These are phyloP conservation scores for Thinopyrum obtusiflorum DNA, from an alignment of 202 grass and related monocot genomes.

Conservation along the genomic window DNA sequence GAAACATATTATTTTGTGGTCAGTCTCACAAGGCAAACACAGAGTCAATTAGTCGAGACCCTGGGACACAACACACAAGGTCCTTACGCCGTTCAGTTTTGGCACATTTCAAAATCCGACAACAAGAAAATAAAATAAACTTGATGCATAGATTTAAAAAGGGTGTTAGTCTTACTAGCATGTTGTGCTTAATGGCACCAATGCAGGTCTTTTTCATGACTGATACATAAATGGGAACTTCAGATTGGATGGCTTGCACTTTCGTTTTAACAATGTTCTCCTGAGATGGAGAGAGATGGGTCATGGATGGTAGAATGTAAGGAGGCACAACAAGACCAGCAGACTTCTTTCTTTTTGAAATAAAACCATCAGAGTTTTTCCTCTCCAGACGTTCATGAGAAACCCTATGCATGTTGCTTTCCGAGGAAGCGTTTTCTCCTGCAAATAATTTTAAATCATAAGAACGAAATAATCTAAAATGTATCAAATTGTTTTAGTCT, in stretches of 20 bases:
- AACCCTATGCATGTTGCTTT: not conserved
- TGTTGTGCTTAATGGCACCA: not conserved
- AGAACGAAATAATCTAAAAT: not conserved
- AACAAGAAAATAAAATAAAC: not conserved
- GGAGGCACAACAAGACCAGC: not conserved
- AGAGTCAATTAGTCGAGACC: too few species aligned
- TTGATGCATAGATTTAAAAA: not conserved
- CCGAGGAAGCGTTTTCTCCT: not conserved
- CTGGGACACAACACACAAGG: too few species aligned
- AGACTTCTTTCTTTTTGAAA: not conserved
- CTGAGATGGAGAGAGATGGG: not conserved
- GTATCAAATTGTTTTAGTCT: not conserved
- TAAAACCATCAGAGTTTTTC: too few species aligned
- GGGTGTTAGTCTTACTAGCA: conserved; percentile 27
- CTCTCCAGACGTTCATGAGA: not conserved
- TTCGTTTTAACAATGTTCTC: not conserved
- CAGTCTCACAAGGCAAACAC: not conserved
- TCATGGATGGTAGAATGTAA: not conserved
- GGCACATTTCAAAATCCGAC: not conserved
- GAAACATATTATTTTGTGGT: not conserved
- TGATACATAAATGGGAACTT: conserved; percentile 10
- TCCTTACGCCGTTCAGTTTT: too few species aligned
- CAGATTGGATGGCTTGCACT: not conserved
- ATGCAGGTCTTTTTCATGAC: conserved; percentile 28
- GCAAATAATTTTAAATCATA: not conserved